phyloP scores from a whole-genome alignment of 805 yeast species.

The Wickerhamiella allomyrinae region DNA sequence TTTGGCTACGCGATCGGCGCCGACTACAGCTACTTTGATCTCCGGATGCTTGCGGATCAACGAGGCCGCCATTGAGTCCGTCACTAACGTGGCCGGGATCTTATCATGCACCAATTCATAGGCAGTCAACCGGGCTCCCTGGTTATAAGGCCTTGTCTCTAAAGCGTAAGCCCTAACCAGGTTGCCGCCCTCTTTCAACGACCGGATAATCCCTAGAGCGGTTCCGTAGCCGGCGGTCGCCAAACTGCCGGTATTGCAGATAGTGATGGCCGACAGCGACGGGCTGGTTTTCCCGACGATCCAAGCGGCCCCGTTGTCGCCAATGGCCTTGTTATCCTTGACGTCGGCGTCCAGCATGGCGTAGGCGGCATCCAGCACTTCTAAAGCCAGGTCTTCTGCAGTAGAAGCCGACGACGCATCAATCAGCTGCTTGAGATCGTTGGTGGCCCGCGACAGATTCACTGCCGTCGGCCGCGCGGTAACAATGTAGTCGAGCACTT shows the following conservation, averaged over 20 bases:
- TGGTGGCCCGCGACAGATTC: slow-evolving; percentile 65
- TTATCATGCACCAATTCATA: slow-evolving; percentile 74
- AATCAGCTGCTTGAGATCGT: slow-evolving; percentile 31
- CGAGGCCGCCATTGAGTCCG: slow-evolving; percentile 86
- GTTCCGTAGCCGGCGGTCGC: slow-evolving; percentile 98
- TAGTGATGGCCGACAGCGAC: slow-evolving; percentile 70
- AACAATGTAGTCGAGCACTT: slow-evolving; percentile 49
- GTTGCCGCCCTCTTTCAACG: slow-evolving; percentile 38
- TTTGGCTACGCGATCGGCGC: slow-evolving; percentile 85
- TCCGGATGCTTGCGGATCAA: slow-evolving; percentile 47
- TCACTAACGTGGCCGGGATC: slow-evolving; percentile 76
- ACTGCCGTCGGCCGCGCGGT: slow-evolving; percentile 93
- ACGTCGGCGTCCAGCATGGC: slow-evolving; percentile 61
- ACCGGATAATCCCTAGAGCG: slow-evolving; percentile 81
- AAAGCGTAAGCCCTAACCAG: slow-evolving; percentile 68
- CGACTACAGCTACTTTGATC: slow-evolving; percentile 78
- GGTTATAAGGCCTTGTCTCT: slow-evolving; percentile 94
- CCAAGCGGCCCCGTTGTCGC: slow-evolving; percentile 67
- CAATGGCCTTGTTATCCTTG: slow-evolving; percentile 62
- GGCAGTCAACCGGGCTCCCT: slow-evolving; percentile 87
- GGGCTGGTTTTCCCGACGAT: slow-evolving; percentile 34
- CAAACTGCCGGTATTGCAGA: slow-evolving; percentile 91
- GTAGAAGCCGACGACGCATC: slow-evolving; percentile 7
- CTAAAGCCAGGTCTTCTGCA: slow-evolving; percentile 24
- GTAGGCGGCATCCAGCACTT: slow-evolving; percentile 26